phyloP scores from a whole-genome alignment of 768 basidiomycete species.

The Sporobolomyces pararoseus region DNA sequence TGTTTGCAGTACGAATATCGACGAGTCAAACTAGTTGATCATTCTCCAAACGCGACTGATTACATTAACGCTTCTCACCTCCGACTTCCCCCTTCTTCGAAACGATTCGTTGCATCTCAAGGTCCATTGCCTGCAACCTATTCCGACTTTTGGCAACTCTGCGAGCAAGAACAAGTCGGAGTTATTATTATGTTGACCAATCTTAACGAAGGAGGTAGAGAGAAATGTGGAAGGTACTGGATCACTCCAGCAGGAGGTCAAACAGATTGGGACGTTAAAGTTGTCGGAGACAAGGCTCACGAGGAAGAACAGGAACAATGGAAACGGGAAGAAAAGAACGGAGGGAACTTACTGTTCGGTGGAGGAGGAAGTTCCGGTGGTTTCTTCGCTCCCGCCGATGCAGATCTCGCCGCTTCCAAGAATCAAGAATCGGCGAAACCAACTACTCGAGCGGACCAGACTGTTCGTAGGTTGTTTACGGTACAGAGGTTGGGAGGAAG shows the following conservation, averaged over 20 bases:
- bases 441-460: slow-evolving; percentile 31
- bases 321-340: background rate
- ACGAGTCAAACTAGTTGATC: slow-evolving; percentile 65
- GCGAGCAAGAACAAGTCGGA: slow-evolving; percentile 90
- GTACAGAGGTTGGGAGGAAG: slow-evolving; percentile 57
- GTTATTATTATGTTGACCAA: slow-evolving; percentile 96
- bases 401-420: background rate
- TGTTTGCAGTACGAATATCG: slow-evolving; percentile 64
- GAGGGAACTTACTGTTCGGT: background rate
- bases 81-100: slow-evolving; percentile 73
- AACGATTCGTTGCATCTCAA: slow-evolving; percentile 91
- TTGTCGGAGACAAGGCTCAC: slow-evolving; percentile 25
- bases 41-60: slow-evolving; percentile 55
- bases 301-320: slow-evolving; percentile 15
- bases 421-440: background rate
- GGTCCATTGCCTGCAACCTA: slow-evolving; percentile 87
- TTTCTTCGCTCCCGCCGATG: slow-evolving; percentile 41
- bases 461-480: slow-evolving; percentile 58
- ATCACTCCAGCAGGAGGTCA: slow-evolving; percentile 13
- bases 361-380: slow-evolving; percentile 31
- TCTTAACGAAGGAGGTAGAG: slow-evolving; percentile 76
- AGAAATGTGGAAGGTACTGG: slow-evolving; percentile 91
- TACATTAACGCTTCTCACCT: slow-evolving; percentile 95
- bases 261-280: slow-evolving; percentile 23
- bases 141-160: slow-evolving; percentile 90